These are phyloP conservation scores for Paecilomyces variotii DNA, from an alignment of 2,329 filamentous ascomycete genomes.

Conservation along the genomic window DNA sequence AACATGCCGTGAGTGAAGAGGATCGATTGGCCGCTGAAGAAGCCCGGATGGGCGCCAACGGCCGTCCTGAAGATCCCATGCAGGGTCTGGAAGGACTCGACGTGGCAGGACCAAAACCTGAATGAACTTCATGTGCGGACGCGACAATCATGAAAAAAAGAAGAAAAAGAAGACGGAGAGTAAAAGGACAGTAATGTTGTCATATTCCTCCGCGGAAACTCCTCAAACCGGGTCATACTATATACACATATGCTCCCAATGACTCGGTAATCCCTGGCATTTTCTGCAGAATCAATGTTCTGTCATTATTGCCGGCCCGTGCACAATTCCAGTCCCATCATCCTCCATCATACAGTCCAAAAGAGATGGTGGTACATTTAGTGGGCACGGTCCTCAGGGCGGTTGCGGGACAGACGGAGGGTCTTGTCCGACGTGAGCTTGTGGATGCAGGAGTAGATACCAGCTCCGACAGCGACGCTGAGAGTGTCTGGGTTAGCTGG, in stretches of 20 bases:
- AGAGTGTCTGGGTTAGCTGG: conserved; percentile 13
- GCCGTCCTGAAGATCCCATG: conserved; percentile 73
- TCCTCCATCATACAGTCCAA: conserved; percentile 8
- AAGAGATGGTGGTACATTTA: conserved; percentile 27
- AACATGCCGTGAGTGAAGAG: conserved; percentile 77
- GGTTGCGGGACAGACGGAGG: conserved; percentile 74
- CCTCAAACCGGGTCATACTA: conserved; percentile 24
- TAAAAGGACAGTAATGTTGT: conserved; percentile 14
- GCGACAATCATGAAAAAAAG: conserved; percentile 13
- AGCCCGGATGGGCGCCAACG: conserved; percentile 44
- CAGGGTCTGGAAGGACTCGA: conserved; percentile 88
- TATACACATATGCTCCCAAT: conserved; percentile 25
- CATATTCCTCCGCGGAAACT: conserved; percentile 19
- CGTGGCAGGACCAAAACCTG: conserved; percentile 81
- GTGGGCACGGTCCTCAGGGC: conserved; percentile 35
- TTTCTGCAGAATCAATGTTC: conserved; percentile 18
- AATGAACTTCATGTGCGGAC: conserved; percentile 38
- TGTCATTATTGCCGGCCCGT: conserved; percentile 23
- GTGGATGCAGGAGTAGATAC: conserved; percentile 68
- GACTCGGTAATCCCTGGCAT: conserved; percentile 9
- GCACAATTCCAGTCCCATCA: not conserved
- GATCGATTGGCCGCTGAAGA: conserved; percentile 57
- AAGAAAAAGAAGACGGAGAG: conserved; percentile 7
- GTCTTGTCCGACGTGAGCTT: conserved; percentile 89
- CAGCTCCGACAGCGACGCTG: conserved; percentile 64